phyloP scores from a whole-genome alignment of 176 grass and related monocot species.

The Echinochloa phyllopogon region DNA sequence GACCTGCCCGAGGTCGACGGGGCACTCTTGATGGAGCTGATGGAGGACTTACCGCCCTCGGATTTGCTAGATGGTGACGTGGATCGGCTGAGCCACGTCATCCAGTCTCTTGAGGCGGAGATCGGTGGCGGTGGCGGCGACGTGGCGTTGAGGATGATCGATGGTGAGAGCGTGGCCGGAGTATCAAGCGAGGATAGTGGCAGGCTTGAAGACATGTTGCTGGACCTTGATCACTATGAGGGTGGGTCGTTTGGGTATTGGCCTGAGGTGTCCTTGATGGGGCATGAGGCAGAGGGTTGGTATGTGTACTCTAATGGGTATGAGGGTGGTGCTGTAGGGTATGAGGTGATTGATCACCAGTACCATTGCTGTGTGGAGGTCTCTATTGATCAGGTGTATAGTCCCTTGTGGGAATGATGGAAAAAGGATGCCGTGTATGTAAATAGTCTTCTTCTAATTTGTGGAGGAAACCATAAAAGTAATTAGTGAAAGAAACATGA shows the following conservation, averaged over 20 bases:
- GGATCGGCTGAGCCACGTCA: slow-evolving; percentile 46
- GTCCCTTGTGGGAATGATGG: slow-evolving; percentile 57
- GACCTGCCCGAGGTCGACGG: slow-evolving; percentile 37
- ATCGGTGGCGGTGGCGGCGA: not conserved
- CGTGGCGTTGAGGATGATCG: not conserved
- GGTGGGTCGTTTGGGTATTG: not conserved
- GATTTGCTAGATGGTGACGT: slow-evolving; percentile 6
- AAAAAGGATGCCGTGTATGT: not conserved
- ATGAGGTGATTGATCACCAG: slow-evolving; percentile 26
- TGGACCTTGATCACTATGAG: slow-evolving; percentile 41
- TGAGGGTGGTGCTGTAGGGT: slow-evolving; percentile 1
- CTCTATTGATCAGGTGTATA: slow-evolving; percentile 48
- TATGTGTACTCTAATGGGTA: slow-evolving; percentile 25
- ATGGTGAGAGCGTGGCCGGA: not conserved
- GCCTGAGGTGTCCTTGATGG: slow-evolving; percentile 39
- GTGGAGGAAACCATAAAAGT: not conserved
- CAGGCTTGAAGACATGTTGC: slow-evolving; percentile 35
- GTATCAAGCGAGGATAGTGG: not conserved
- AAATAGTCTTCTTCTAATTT: not conserved
- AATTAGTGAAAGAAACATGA: not conserved
- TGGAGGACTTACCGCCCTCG: slow-evolving; percentile 45
- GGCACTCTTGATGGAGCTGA: slow-evolving; percentile 53
- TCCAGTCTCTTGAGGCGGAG: slow-evolving; percentile 66
- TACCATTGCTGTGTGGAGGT: slow-evolving; percentile 16
- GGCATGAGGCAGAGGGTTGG: slow-evolving; percentile 37